Evolutionary conservation across 1,284 basidiomycete species (phyloP), one percentile per base, ranked within the genome.

Genomic region (Malassezia sp.): DNA sequence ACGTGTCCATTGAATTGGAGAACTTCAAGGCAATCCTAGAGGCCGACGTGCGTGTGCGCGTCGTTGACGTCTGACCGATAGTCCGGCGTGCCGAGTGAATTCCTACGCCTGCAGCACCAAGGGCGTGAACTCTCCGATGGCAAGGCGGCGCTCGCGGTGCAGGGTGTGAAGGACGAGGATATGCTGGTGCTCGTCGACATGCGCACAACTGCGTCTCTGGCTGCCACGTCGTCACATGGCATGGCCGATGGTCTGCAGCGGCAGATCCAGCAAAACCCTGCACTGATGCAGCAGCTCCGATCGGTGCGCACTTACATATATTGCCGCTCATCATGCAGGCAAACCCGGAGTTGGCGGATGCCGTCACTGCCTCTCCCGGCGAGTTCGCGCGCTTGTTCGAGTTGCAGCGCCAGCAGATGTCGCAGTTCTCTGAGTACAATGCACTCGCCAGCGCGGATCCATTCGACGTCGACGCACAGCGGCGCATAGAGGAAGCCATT

Each of bases 401-500:
- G 17, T 43, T 53, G n/a, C 45, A 56, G 24, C 29, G 37, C 4
- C 54, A 47, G 40, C 28, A 44, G 17, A 11, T 36, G 5, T 45
- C 26, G 1, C 58, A 88, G 18, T 22, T 49, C 22, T 27, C 31
- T 15, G 34, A 35, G 6, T 80, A 85, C 60, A 84, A 87, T 2
- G 86, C 89, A 53, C 70, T 93, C 17, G 84, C 81, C 1, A 72
- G 35, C 7, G 80, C 81, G 0, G 81, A 95, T 71, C 88, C 89
- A 0, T 95, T 80, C 69, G 82, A 95, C 65, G 74, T 95, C 23
- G 67, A 62, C 24, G 75, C 89, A 0, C 93, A 97, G 72, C 77
- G 77, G 51, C 82, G 79, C 73, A 97, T 97, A 50, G 91, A 95
- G 70, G 93, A 96, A 67, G 81, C 81, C 1, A 96, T 97, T 54